phyloP scores from a whole-genome alignment of 805 yeast species.

The Yamadazyma phyllophila region DNA sequence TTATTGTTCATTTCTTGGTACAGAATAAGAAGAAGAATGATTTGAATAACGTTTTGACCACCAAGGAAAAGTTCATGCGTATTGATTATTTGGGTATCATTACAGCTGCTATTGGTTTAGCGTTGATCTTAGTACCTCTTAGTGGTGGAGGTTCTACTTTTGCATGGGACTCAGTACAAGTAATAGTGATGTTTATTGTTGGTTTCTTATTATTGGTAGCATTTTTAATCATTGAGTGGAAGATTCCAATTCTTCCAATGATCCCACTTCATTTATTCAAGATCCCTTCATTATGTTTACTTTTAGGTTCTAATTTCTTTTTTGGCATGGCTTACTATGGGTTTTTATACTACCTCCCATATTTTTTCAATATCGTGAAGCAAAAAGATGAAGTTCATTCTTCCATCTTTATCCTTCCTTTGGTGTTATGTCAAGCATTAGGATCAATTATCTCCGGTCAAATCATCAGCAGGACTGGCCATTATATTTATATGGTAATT shows the following conservation, averaged over 20 bases:
- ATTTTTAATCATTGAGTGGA: constrained; percentile 53
- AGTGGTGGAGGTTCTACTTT: constrained; percentile 62
- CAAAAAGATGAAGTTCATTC: constrained; percentile 40
- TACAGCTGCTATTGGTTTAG: constrained; percentile 46
- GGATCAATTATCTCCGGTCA: constrained; percentile 47
- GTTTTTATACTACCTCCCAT: constrained; percentile 44
- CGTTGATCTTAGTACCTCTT: constrained; percentile 53
- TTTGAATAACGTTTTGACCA: constrained; percentile 26
- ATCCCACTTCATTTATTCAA: constrained; percentile 49
- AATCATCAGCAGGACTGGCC: constrained; percentile 42
- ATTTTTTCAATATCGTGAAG: constrained; percentile 33
- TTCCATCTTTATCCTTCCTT: constrained; percentile 36
- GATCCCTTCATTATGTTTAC: constrained; percentile 32
- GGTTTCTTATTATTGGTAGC: constrained; percentile 33
- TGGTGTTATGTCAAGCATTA: constrained; percentile 44
- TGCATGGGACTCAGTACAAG: constrained; percentile 49
- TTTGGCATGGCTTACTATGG: constrained; percentile 52
- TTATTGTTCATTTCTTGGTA: constrained; percentile 32
- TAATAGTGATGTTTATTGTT: constrained; percentile 33
- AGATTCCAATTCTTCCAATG: constrained; percentile 51
- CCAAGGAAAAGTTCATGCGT: constrained; percentile 38
- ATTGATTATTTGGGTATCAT: constrained; percentile 56
- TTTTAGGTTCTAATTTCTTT: constrained; percentile 35
- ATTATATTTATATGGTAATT: constrained; percentile 41
- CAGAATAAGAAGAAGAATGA: constrained; percentile 31